These are phyloP conservation scores for Catenaria anguillulae DNA, from an alignment of 371 early-diverging fungal genomes.

Conservation along the genomic window DNA sequence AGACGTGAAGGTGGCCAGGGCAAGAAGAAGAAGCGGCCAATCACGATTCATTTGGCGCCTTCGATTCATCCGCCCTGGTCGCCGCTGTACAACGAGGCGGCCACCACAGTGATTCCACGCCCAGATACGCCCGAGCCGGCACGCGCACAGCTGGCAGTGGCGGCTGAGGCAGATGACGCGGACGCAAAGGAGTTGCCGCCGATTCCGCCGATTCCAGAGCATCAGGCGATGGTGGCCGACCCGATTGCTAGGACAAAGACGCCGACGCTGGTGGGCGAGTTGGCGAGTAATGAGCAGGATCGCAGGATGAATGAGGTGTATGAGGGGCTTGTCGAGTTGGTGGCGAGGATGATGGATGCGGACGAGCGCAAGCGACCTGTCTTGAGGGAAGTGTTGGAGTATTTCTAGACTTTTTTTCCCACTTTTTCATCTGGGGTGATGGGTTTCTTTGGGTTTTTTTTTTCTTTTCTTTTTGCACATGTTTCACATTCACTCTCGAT, in stretches of 20 bases:
- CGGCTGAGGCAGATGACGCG: not conserved
- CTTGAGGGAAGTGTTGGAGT: not conserved
- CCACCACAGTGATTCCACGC: not conserved
- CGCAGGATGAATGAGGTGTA: not conserved
- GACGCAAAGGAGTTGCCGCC: not conserved
- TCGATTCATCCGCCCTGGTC: slow-evolving; percentile 4
- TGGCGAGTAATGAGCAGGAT: not conserved
- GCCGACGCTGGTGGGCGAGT: not conserved
- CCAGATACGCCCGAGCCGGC: not conserved
- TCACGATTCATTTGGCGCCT: slow-evolving; percentile 2
- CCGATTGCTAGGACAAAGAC: not conserved
- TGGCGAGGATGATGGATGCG: not conserved
- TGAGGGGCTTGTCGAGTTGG: not conserved
- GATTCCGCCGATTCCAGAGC: not conserved
- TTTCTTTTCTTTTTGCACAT: no score
- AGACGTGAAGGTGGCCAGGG: no score
- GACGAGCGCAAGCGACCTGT: slow-evolving; percentile 3
- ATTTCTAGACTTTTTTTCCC: not conserved
- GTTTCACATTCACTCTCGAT: no score
- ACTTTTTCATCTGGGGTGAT: no score
- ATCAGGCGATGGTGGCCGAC: not conserved
- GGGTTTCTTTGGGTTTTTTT: no score
- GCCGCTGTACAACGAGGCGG: slow-evolving; percentile 5
- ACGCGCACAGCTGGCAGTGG: no score
- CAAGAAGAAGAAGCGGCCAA: slow-evolving; percentile 1